Percentiles rank a stretch among this genome's conserved stretches.
These are phyloP conservation scores for Kodamaea sagamina DNA, from an alignment of 805 yeast species.

Conservation along the genomic window DNA sequence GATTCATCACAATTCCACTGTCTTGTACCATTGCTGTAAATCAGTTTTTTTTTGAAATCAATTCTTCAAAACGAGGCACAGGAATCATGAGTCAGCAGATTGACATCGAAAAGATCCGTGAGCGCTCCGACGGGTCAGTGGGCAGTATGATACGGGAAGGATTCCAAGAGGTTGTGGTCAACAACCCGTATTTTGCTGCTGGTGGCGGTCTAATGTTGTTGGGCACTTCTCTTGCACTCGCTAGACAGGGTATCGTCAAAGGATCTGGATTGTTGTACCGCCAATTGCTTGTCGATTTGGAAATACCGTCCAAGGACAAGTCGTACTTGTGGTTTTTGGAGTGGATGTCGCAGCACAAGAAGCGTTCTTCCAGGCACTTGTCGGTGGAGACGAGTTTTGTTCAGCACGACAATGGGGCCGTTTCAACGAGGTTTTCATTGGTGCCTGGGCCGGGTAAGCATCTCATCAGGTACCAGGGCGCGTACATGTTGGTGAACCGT, in stretches of 20 bases:
- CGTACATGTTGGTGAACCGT: constrained; percentile 83
- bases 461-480: constrained; percentile 79
- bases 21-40: neutral
- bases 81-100: constrained; percentile 14
- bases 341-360: constrained; percentile 89
- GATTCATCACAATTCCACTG: too few species aligned
- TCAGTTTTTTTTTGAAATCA: neutral
- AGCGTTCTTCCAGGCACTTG: constrained; percentile 76
- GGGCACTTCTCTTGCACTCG: constrained; percentile 84
- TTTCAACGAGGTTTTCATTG: constrained; percentile 79
- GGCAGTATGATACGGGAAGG: constrained; percentile 38
- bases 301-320: constrained; percentile 90
- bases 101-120: constrained; percentile 39
- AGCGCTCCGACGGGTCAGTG: constrained; percentile 40
- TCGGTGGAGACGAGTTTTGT: constrained; percentile 84
- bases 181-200: constrained; percentile 95
- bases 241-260: constrained; percentile 66
- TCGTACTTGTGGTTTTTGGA: constrained; percentile 93
- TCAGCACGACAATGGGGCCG: constrained; percentile 92
- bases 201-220: constrained; percentile 97
- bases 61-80: constrained; percentile 4
- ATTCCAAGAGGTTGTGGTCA: constrained; percentile 53
- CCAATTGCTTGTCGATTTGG: constrained; percentile 85
- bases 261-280: constrained; percentile 71
- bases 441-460: constrained; percentile 99